These are phyloP conservation scores for Lycium barbarum DNA, from an alignment of 257 asterid species.

Conservation along the genomic window DNA sequence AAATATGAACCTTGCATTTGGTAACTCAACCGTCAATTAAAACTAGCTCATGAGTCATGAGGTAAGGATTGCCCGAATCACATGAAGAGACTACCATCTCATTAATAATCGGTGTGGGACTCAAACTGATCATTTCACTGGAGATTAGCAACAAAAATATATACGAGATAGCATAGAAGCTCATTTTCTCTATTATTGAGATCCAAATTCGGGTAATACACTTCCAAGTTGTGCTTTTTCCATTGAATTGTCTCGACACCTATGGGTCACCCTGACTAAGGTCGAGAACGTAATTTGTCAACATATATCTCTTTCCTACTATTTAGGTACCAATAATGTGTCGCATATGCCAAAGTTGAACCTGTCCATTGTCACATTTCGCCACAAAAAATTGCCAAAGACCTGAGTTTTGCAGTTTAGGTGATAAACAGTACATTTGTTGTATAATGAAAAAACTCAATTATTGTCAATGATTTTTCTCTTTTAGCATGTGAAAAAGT, in stretches of 20 bases:
- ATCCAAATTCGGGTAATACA: background rate
- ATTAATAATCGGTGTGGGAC: too few relatives aligned
- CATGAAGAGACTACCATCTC: too few relatives aligned
- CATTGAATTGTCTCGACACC: background rate
- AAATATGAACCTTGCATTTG: too few relatives aligned
- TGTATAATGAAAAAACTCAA: slow-evolving; percentile 16
- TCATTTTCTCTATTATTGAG: background rate
- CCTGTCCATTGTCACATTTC: slow-evolving; percentile 4
- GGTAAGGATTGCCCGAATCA: too few relatives aligned
- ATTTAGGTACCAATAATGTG: background rate
- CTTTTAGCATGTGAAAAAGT: slow-evolving; percentile 27
- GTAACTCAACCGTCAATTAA: too few relatives aligned
- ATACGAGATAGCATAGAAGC: too few relatives aligned
- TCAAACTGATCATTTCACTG: too few relatives aligned
- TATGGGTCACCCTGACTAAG: background rate
- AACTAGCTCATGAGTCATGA: too few relatives aligned
- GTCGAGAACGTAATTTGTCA: background rate
- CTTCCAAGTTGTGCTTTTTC: slow-evolving; percentile 18
- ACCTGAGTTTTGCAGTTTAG: background rate
- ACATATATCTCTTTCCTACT: background rate
- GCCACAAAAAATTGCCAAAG: background rate
- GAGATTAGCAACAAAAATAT: too few relatives aligned
- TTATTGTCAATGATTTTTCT: slow-evolving; percentile 25
- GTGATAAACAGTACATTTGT: slow-evolving; percentile 11
- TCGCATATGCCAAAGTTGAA: slow-evolving; percentile 4